These are phyloP conservation scores for Rhizopogon vulgaris DNA, from an alignment of 768 basidiomycete species.

Conservation along the genomic window DNA sequence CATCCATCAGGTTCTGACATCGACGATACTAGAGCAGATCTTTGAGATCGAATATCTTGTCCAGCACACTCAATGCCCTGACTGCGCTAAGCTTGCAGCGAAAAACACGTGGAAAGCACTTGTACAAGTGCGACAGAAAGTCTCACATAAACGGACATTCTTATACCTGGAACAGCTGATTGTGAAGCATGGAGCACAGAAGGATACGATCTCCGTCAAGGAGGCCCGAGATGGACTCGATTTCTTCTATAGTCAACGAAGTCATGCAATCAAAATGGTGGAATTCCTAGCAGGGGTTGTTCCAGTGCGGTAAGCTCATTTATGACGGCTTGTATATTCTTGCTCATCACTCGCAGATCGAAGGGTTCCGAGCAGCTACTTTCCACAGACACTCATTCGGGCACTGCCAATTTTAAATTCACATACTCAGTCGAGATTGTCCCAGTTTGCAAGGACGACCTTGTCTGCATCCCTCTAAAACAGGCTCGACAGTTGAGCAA, in stretches of 20 bases:
- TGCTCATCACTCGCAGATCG: slow-evolving; percentile 41
- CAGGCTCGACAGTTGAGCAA: slow-evolving; percentile 80
- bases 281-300: slow-evolving; percentile 88
- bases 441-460: slow-evolving; percentile 96
- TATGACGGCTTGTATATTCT: slow-evolving; percentile 3
- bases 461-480: slow-evolving; percentile 82
- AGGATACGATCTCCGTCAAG: slow-evolving; percentile 89
- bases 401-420: slow-evolving; percentile 94
- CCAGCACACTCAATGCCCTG: slow-evolving; percentile 91
- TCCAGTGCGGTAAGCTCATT: slow-evolving; percentile 64
- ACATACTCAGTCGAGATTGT: slow-evolving; percentile 97
- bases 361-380: slow-evolving; percentile 94
- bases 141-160: slow-evolving; percentile 96
- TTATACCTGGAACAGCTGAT: slow-evolving; percentile 96
- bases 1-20: slow-evolving; percentile 67
- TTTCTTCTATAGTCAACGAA: slow-evolving; percentile 90
- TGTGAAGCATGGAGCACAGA: slow-evolving; percentile 93
- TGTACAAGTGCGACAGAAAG: slow-evolving; percentile 99
- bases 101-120: slow-evolving; percentile 99
- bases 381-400: slow-evolving; percentile 86
- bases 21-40: slow-evolving; percentile 94
- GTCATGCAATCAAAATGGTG: slow-evolving; percentile 93
- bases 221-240: slow-evolving; percentile 94
- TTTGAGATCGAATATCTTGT: slow-evolving; percentile 97
- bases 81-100: slow-evolving; percentile 89